Evolutionary conservation across 1,139 yeast species (phyloP), one percentile per base, ranked within the genome.

Genomic region (Ogataea hybrid): DNA sequence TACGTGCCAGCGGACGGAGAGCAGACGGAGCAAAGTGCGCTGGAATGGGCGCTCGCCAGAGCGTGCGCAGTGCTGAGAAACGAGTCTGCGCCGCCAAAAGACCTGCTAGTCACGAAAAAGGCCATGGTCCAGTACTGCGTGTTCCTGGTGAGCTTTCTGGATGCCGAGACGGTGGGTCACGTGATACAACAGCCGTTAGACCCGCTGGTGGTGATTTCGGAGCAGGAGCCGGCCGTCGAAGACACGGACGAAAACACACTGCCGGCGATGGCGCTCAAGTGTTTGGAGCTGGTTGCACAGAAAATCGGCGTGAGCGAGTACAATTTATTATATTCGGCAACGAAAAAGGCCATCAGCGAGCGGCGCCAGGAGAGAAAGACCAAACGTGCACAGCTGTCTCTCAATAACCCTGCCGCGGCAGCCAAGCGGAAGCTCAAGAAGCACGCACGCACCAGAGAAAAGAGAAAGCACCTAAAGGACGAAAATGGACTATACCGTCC

Each of bases 291-390:
- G 63, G 68, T 88, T 41, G 87, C 87, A 51, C 64, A 68, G 23
- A 85, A 81, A 55, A 62, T 92, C 39, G 95, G 96, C 11, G 77
- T 83, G 6, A 75, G 92, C 0, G 81, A 72, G 17, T 92, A 83
- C 57, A 75, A 88, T n/a, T 64, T 69, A 23, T 66, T 78, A 3
- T 85, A 82, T 57, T 67, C 87, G 2, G 68, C 69, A 41, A 95
- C 88, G 12, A 79, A 80, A 57, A 79, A 73, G 50, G 58, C 59
- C 12, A 82, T 90, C 16, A 67, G 67, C 32, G 69, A 70, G 23
- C 75, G 88, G 61, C 77, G 97, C 57, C 74, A 75, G 48, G 94
- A 87, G 39, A 79, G 97, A 64, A 81, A 72, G 57, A 75, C 85
- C 1, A 83, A 81, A 58, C 73, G 90, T 45, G 84, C 96, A 0